Evolutionary conservation across 306 rosid genomes (phyloP), one percentile per base, ranked within the genome.

Genomic region (Ochetophila trinervis): DNA sequence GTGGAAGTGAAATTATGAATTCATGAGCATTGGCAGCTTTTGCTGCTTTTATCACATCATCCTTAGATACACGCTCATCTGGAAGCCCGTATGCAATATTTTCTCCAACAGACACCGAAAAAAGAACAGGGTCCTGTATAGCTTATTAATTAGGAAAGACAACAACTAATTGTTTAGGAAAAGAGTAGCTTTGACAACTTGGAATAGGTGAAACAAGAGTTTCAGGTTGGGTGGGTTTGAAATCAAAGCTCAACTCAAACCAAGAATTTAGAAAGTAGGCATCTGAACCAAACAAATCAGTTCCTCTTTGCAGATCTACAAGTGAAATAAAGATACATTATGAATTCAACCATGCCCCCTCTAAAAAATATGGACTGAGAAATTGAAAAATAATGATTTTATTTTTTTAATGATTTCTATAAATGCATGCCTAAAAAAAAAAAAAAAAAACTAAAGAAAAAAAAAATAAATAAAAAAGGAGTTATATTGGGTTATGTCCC

Each of bases 1-100:
- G 95, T 34, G 97, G 98, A 67, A 89, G 96, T 65, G 98, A 82
- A 80, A 93, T 78, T 67, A 93, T 89, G 70, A 93, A 93, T 21
- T 92, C 98, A 48, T 93, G 98, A 58, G 98, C 98, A 78, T 89
- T 93, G 69, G 98, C 98, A 44, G 98, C 95, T 73, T 87, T 93
- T 14, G 98, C 97, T 60, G 98, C 97, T 84, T 93, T 93, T 74
- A 93, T 87, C 67, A 93, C 85, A 11, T 93, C 98, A 42, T 93
- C 95, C 77, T 71, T 89, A 42, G 95, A 89, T 71, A 93, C 96
- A 56, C 78, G 34, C 11, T 93, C 91, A 62, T 93, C 96, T 18
- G 97, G 98, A 86, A 89, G 98, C 75, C 98, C 98, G 64, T 93
- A 93, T 36, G 95, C 97, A 58, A 93, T 89, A 71, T 93, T 93